Conservation (phyloP, 768 basidiomycete genomes). For the Mycena latifolia region DNA sequence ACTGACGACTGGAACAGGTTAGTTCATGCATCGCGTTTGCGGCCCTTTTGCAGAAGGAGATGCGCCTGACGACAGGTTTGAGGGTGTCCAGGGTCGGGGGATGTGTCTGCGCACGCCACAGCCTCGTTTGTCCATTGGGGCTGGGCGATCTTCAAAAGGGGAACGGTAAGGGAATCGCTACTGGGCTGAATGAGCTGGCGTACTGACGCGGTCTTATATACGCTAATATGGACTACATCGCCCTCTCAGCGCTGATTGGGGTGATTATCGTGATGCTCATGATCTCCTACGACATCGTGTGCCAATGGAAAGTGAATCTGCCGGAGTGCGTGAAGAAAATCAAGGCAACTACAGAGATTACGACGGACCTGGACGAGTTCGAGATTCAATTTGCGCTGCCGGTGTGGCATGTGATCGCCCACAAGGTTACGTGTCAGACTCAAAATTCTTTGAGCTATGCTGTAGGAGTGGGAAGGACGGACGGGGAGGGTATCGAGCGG, state of each 20-base stretch:
- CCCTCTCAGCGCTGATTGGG: slow-evolving; percentile 28
- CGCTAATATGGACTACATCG: slow-evolving; percentile 41
- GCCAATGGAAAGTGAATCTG: slow-evolving; percentile 36
- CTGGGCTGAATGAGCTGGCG: background rate
- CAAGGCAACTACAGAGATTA: background rate
- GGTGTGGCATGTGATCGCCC: slow-evolving; percentile 35
- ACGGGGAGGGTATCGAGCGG: slow-evolving; percentile 39
- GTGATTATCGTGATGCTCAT: background rate
- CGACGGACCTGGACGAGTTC: slow-evolving; percentile 2
- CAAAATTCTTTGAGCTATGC: slow-evolving; percentile 31
- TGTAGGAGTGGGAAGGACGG: slow-evolving; percentile 28
- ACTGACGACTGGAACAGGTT: slow-evolving; percentile 28
- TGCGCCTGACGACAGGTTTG: slow-evolving; percentile 4
- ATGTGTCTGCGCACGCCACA: slow-evolving; percentile 6
- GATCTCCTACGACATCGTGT: slow-evolving; percentile 42
- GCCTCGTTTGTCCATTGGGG: background rate
- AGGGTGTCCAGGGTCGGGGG: background rate
- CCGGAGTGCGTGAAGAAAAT: slow-evolving; percentile 7
- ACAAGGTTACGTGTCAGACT: slow-evolving; percentile 33
- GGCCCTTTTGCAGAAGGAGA: slow-evolving; percentile 33
- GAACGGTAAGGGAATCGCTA: background rate
- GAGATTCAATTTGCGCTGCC: slow-evolving; percentile 26
- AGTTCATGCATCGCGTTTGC: slow-evolving; percentile 33
- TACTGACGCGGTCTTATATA: slow-evolving; percentile 22
- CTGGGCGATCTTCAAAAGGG: slow-evolving; percentile 16